These are phyloP conservation scores for Micractinium sp. DNA, from an alignment of 139 green algal species.

Conservation along the genomic window DNA sequence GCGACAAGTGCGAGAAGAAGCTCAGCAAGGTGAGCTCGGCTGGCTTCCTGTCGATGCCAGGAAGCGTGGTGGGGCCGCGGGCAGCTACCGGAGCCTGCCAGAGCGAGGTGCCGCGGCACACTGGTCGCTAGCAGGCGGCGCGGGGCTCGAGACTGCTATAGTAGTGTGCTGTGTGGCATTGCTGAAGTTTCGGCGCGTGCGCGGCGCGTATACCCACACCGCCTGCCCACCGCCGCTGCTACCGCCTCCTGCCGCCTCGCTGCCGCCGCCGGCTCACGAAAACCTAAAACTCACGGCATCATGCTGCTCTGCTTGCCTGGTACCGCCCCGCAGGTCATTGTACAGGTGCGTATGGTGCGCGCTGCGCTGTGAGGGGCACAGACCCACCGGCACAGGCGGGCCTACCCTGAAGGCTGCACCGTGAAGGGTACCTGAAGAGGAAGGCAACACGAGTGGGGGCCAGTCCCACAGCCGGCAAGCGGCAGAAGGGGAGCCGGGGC, in stretches of 20 bases:
- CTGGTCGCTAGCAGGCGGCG: neutral
- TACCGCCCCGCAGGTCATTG: neutral
- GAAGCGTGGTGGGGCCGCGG: neutral
- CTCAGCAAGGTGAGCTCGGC: conserved; percentile 53
- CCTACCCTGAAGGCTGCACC: no score
- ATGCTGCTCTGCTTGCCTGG: neutral
- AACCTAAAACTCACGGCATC: no score
- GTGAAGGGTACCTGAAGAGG: no score
- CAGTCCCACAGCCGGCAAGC: neutral
- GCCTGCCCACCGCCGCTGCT: neutral
- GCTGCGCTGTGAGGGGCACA: no score
- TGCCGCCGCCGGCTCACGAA: neutral
- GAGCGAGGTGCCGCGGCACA: no score
- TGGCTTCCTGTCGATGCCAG: neutral
- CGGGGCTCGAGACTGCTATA: neutral
- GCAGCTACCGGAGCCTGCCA: neutral
- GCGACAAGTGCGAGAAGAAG: conserved; percentile 80
- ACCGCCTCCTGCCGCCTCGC: no score
- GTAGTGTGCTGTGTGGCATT: neutral
- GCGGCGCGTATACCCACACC: neutral
- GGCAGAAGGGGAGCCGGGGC: neutral
- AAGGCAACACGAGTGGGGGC: no score
- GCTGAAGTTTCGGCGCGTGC: neutral
- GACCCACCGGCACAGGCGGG: no score
- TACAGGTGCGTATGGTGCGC: neutral